Conservation (phyloP, 1,284 basidiomycete species). For the Malassezia globosa region DNA sequence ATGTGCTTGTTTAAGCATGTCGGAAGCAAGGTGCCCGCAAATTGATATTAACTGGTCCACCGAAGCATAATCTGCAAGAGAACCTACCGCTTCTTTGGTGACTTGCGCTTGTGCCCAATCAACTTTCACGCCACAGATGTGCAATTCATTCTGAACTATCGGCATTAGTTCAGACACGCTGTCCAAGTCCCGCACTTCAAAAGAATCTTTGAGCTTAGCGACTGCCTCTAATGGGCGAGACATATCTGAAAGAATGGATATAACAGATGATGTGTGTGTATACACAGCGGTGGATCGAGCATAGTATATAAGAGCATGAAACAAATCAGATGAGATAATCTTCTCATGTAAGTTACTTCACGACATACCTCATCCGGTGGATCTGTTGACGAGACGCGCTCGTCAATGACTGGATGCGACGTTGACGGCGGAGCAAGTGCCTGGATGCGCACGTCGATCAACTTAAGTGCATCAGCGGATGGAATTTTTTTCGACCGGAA, state of each 20-base stretch:
- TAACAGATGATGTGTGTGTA: slow-evolving; percentile 1
- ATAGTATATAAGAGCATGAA: slow-evolving; percentile 1
- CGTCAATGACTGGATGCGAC: too few relatives aligned
- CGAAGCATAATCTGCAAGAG: neutral
- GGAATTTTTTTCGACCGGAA: slow-evolving; percentile 1
- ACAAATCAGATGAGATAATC: slow-evolving; percentile 3
- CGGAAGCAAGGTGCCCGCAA: neutral
- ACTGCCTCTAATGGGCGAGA: neutral
- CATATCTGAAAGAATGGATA: neutral
- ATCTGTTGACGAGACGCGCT: neutral
- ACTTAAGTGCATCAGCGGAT: slow-evolving; percentile 4
- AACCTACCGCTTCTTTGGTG: neutral
- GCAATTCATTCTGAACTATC: neutral
- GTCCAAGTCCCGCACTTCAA: neutral
- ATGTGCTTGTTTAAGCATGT: neutral
- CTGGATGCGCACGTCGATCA: slow-evolving; percentile 11
- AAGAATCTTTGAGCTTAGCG: neutral
- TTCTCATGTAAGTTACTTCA: neutral
- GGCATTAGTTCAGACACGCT: neutral
- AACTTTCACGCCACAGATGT: neutral
- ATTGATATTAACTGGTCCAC: neutral
- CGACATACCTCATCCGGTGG: neutral
- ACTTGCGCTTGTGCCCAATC: neutral
- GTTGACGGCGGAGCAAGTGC: neutral
- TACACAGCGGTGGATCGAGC: slow-evolving; percentile 4